Percentiles rank a stretch among this genome's conserved stretches.
Evolutionary conservation across 768 basidiomycete genomes (phyloP).

Genomic region (Tremella mesenterica): DNA sequence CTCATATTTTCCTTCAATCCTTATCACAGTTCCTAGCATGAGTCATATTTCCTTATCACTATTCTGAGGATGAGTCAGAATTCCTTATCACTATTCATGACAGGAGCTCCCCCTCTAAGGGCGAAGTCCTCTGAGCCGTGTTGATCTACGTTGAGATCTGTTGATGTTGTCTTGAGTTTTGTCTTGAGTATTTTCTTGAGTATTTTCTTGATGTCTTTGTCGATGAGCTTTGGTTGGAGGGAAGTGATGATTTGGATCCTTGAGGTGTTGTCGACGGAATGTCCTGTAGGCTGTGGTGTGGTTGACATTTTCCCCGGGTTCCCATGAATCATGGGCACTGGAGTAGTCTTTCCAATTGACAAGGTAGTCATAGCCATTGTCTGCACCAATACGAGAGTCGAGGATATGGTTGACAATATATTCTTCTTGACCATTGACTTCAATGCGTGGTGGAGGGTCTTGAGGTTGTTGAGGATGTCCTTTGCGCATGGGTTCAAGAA

Average conservation of each 20-base stretch:
- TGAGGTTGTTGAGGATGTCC: neutral
- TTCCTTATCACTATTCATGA: no score
- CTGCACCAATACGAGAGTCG: slow-evolving; percentile 3
- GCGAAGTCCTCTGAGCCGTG: no score
- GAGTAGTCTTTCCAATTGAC: slow-evolving; percentile 2
- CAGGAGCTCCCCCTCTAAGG: no score
- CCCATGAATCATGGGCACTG: neutral
- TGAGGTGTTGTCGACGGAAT: slow-evolving; percentile 1
- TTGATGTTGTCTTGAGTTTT: no score
- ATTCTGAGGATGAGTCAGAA: no score
- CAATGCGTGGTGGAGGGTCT: slow-evolving; percentile 2
- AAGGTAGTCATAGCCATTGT: slow-evolving; percentile 4
- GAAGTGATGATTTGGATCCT: neutral
- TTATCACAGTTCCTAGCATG: no score
- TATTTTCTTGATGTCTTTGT: no score
- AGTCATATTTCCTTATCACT: no score
- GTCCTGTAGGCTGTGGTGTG: no score
- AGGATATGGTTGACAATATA: slow-evolving; percentile 4
- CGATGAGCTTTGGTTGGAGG: neutral
- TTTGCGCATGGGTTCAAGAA: neutral
- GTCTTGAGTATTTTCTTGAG: no score
- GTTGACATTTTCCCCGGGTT: neutral
- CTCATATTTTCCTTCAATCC: no score
- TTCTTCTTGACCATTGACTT: slow-evolving; percentile 5
- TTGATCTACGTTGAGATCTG: no score